Conservation (phyloP, 106 monocot genomes). For the Dendrobium nobile region DNA sequence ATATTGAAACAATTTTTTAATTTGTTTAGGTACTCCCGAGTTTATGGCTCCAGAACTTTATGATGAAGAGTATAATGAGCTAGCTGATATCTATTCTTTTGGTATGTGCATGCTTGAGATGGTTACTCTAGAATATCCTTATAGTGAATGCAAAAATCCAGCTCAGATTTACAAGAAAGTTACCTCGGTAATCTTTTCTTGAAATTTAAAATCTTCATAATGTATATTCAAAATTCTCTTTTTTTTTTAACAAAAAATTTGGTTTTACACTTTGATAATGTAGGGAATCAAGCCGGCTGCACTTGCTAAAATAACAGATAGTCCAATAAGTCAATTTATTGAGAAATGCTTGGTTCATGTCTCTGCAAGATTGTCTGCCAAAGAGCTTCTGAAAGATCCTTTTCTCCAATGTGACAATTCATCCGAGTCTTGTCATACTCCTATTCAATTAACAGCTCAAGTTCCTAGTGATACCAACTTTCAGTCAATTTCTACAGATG, state of each 20-base stretch:
- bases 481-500: constrained; percentile 16
- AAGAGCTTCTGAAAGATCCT: constrained; percentile 57
- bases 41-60: constrained; percentile 82
- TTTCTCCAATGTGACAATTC: constrained; percentile 37
- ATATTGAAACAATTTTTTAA: neutral
- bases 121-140: constrained; percentile 71
- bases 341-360: constrained; percentile 66
- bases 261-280: neutral
- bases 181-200: constrained; percentile 29
- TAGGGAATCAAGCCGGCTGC: constrained; percentile 66
- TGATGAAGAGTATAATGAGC: constrained; percentile 69
- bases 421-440: constrained; percentile 1
- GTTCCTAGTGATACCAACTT: neutral
- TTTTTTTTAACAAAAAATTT: neutral
- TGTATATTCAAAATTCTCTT: neutral
- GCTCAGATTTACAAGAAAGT: constrained; percentile 82
- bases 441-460: constrained; percentile 1
- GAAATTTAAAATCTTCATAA: neutral
- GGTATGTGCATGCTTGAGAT: constrained; percentile 80
- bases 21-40: constrained; percentile 60
- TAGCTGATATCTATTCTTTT: constrained; percentile 72
- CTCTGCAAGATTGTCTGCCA: constrained; percentile 56
- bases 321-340: constrained; percentile 43
- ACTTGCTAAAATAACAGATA: constrained; percentile 43
- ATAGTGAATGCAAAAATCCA: constrained; percentile 68